Conservation (phyloP, 208 protist species). For the Crithidia expoeki region DNA sequence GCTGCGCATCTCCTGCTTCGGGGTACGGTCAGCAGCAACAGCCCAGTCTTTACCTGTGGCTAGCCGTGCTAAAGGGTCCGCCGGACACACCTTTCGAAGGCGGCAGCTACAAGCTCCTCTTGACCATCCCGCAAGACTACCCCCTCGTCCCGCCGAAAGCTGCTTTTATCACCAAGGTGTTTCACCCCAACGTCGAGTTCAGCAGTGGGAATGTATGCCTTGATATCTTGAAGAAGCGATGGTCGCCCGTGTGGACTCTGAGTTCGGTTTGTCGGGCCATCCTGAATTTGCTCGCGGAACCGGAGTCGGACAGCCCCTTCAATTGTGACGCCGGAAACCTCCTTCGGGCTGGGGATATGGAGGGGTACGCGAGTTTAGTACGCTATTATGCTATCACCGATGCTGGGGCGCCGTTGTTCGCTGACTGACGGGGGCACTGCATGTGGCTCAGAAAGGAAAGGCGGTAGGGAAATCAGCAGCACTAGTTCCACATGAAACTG, state of each 20-base stretch:
- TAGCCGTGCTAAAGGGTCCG: conserved; percentile 71
- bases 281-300: conserved; percentile 73
- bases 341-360: conserved; percentile 65
- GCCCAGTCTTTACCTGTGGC: conserved; percentile 59
- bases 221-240: conserved; percentile 90
- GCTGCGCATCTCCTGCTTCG: background rate
- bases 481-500: no score
- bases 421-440: conserved; percentile 22
- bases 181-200: conserved; percentile 93
- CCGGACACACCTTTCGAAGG: conserved; percentile 82
- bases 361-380: conserved; percentile 69
- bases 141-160: conserved; percentile 85
- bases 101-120: conserved; percentile 63
- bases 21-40: background rate
- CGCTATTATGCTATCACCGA: conserved; percentile 79
- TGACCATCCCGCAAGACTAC: conserved; percentile 84
- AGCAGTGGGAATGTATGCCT: conserved; percentile 86
- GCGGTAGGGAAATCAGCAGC: no score
- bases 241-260: conserved; percentile 92
- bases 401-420: conserved; percentile 61
- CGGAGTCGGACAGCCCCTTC: conserved; percentile 80
- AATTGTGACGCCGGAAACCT: conserved; percentile 95
- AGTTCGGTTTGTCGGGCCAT: conserved; percentile 86
- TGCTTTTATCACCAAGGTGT: conserved; percentile 84
- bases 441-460: no score